These are phyloP conservation scores for Globisporangium cederbergense DNA, from an alignment of 352 stramenopile species.

Conservation along the genomic window DNA sequence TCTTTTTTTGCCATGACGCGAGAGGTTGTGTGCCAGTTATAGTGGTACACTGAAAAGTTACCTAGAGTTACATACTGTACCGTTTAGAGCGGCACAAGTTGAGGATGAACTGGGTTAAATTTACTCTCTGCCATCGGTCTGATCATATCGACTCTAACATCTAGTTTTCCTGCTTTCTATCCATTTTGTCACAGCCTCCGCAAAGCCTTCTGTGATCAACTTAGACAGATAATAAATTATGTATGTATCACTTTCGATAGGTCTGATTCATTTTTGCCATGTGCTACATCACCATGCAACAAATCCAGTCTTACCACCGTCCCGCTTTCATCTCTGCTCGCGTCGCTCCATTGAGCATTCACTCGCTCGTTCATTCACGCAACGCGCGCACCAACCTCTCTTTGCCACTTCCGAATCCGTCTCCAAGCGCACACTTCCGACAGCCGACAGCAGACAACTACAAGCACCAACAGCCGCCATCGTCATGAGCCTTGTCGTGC, in stretches of 20 bases:
- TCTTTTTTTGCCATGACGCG: background rate
- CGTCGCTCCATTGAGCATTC: background rate
- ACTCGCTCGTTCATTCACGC: no score
- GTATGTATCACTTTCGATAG: background rate
- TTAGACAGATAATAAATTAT: background rate
- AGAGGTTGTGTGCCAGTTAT: background rate
- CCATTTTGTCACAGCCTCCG: no score
- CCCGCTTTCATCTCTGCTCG: background rate
- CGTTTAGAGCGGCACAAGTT: background rate
- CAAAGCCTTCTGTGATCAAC: background rate
- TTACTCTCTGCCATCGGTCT: no score
- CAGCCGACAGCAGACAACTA: background rate
- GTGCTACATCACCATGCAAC: background rate
- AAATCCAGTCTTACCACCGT: constrained; percentile 5
- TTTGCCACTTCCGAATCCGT: background rate
- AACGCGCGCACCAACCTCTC: background rate
- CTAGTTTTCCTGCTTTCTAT: background rate
- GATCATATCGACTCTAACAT: background rate
- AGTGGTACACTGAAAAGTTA: background rate
- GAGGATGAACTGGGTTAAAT: background rate
- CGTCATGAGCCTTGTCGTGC: constrained; percentile 28
- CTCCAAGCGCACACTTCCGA: background rate
- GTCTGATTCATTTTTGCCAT: background rate
- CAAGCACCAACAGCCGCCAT: background rate
- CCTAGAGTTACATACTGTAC: background rate